Percentiles rank a stretch among this genome's conserved stretches.
Evolutionary conservation across 208 protist species (phyloP).

Genomic region (Trypanosoma cruzi): DNA sequence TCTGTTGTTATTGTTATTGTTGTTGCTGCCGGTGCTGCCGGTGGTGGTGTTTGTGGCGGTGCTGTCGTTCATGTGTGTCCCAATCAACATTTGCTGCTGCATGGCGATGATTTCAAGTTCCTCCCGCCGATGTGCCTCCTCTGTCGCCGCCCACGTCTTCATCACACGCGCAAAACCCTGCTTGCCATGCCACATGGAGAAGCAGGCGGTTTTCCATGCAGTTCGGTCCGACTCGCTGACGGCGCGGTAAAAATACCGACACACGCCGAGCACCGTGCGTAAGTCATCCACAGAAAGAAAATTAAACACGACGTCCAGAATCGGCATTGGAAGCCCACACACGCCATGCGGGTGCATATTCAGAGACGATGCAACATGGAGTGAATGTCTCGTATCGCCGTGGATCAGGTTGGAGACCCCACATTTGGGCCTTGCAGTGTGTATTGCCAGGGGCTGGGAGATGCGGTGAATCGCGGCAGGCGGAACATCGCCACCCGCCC

Average conservation of each 20-base stretch:
- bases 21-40: too few species aligned
- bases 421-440: background rate
- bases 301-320: conserved; percentile 19
- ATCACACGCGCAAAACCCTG: conserved; percentile 67
- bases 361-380: background rate
- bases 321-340: background rate
- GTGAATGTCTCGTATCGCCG: background rate
- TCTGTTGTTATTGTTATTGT: too few species aligned
- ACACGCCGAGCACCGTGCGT: conserved; percentile 64
- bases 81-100: conserved; percentile 62
- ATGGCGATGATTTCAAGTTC: conserved; percentile 51
- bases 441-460: conserved; percentile 1
- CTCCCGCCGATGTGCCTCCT: conserved; percentile 31
- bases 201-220: conserved; percentile 65
- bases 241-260: conserved; percentile 44
- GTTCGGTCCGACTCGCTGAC: conserved; percentile 57
- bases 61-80: conserved; percentile 12
- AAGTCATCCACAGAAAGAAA: conserved; percentile 60
- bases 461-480: background rate
- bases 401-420: background rate
- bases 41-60: background rate
- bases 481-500: background rate
- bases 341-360: background rate
- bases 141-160: conserved; percentile 26
- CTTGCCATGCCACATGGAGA: conserved; percentile 52